Base-by-base conservation (phyloP, 306 rosid genomes). In the Erythrophleum fordii region DNA sequence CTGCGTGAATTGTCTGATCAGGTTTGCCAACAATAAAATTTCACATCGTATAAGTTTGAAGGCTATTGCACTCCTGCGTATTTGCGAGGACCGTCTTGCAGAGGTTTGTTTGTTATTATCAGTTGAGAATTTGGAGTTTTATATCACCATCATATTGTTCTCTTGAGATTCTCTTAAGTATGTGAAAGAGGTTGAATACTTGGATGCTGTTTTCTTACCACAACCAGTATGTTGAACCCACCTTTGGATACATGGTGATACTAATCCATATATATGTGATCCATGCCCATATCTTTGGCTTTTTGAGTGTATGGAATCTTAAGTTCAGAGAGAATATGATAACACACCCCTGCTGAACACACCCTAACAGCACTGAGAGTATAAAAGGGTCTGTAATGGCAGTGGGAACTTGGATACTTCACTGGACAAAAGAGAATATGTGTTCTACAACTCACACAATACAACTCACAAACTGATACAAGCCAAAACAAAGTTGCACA, bases 31-130 rank as follows among this genome's bases (percentile, higher is more conserved):
- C 80, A 96, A 93, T 75, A 96, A 92, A 91, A 87, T 83, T 85
- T 92, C 95, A 18, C 98, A 86, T 84, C 97, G 98, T 44, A 96
- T 96, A 83, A 96, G 99, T 83, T 91, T 96, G 97, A 96, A 96
- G 92, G 97, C 99, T 84, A 96, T 96, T 80, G 99, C 99, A 56
- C 98, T 96, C 76, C 88, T 96, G 80, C 97, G 99, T 62, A 96
- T 96, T 79, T 96, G 99, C 66, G 99, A 96, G 83, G 98, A 96
- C 86, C 99, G 98, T 84, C 90, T 96, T 83, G 98, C 99, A 51
- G 99, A 96, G 99, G 99, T 96, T 85, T 90, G 97, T 89, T 81
- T 41, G 26, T 69, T 59, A 37, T 75, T 69, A 48, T 81, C 70
- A 20, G 45, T 75, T 79, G 77, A 71, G 75, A 55, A 64, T 31